phyloP scores from a whole-genome alignment of 2,329 filamentous ascomycete species.

The Rachicladosporium sp. region DNA sequence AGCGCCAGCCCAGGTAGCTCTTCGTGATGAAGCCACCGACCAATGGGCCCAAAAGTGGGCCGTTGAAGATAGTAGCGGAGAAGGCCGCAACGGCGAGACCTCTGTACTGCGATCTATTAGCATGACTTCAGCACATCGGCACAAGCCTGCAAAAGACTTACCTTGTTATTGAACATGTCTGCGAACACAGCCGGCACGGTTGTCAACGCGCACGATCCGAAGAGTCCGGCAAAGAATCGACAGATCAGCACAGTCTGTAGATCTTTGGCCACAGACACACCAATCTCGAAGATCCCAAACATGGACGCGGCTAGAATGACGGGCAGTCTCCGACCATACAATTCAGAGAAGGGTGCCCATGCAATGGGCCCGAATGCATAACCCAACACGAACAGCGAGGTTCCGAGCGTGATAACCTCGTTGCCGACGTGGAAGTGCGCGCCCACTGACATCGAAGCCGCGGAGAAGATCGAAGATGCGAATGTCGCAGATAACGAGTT shows the following conservation, averaged over 20 bases:
- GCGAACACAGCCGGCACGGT: conserved; percentile 32
- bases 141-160: background rate
- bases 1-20: conserved; percentile 32
- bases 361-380: conserved; percentile 21
- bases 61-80: conserved; percentile 25
- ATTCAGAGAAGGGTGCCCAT: conserved; percentile 32
- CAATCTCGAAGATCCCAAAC: conserved; percentile 35
- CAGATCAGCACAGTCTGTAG: conserved; percentile 27
- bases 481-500: conserved; percentile 62
- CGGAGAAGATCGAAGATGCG: conserved; percentile 40
- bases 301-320: conserved; percentile 33
- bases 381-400: conserved; percentile 33
- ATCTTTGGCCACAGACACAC: conserved; percentile 30
- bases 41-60: conserved; percentile 31
- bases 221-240: conserved; percentile 27
- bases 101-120: conserved; percentile 19
- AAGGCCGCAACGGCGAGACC: conserved; percentile 28
- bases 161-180: conserved; percentile 25
- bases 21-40: conserved; percentile 30
- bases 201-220: conserved; percentile 33
- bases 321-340: conserved; percentile 32
- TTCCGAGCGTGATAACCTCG: conserved; percentile 33
- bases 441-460: conserved; percentile 32
- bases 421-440: conserved; percentile 29
- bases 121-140: background rate